Evolutionary conservation across 495 filamentous ascomycete genomes (phyloP), one percentile per base, ranked within the genome.

Genomic region (Tuber indicum): DNA sequence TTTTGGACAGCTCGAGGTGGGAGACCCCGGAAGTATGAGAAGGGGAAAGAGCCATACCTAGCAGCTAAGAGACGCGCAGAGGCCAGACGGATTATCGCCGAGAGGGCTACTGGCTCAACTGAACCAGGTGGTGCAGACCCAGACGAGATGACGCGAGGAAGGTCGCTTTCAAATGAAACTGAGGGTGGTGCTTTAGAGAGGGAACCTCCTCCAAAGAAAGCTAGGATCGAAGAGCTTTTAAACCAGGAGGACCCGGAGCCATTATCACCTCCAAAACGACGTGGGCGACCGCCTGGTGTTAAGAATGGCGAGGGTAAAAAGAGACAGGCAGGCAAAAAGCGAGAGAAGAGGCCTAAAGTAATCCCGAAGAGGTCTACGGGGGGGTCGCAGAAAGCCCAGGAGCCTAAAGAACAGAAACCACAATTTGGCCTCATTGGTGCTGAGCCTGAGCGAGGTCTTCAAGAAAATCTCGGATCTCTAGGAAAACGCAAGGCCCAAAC

Each of bases 1-100:
- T 66, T 66, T 26, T 36, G 14, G 58, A 49, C 76, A 80, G 78
- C 74, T 80, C 76, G 83, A n/a, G 77, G 71, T 43, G 84, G 84
- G 71, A 78, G 84, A 26, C 84, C 84, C 70, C 77, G 84, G 42
- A 85, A 85, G 76, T 85, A 83, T 76, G 76, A 81, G 69, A 82
- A 81, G 43, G 84, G 84, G 5, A 71, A 82, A 73, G 84, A 85
- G 39, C 83, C 81, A 17, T 85, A 85, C 43, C 73, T 81, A 19
- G 75, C 76, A 70, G 81, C 72, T 49, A 83, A 75, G 70, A 73
- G 80, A 71, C 81, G 81, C 9, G 76, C 78, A 44, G 77, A 71
- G 73, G 73, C 78, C 44, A 80, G 76, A 36, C 77, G 77, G 72
- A 23, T 52, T 43, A 58, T 72, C n/a, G 46, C 45, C 46, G 71